Evolutionary conservation across 2,329 filamentous ascomycete genomes (phyloP), one percentile per base, ranked within the genome.

Genomic region (Lachnum nothofagi): DNA sequence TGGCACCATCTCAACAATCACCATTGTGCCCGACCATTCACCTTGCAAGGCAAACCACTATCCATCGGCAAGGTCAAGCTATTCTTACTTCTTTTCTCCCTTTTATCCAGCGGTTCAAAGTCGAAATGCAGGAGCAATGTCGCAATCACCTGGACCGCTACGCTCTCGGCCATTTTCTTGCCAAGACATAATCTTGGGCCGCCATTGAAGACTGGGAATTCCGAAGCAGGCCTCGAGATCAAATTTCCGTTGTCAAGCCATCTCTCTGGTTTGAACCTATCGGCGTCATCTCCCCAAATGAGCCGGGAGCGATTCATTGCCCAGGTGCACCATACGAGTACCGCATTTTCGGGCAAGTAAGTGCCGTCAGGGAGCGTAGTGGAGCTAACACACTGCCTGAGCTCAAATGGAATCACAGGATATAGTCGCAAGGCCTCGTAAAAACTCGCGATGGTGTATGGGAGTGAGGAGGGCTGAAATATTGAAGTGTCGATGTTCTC

Each of bases 151-250:
- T 80, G 78, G 14, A 76, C 73, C 4, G 74, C 79, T 35, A 84
- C 72, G 5, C 73, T 55, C 64, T 84, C 80, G 3, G 82, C 81
- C 80, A 84, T 83, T 57, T 74, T 78, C 68, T 79, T 81, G 2
- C 81, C 81, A 29, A 85, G 65, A 52, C 81, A 85, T 2, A 72
- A 71, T 31, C 81, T 69, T n/a, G 77, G 68, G 0, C 81, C 81
- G 16, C 80, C 81, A 57, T 84, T 82, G 63, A 85, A 85, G 3
- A 84, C 80, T 1, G 78, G 80, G 55, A 77, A 85, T 62, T 83
- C 80, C 14, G 72, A 73, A 2, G 76, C 69, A 44, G 70, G 71
- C 50, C 72, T 76, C 24, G 59, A 64, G 14, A 76, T 60, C 3
- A 76, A 54, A 24, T 66, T 69, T 1, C 67, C 70, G 8, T 68